A percentile compares a stretch with the other conserved stretches of the same genome.
Evolutionary conservation across 1,284 basidiomycete genomes (phyloP).

Genomic region (Leccinum pachyderme): DNA sequence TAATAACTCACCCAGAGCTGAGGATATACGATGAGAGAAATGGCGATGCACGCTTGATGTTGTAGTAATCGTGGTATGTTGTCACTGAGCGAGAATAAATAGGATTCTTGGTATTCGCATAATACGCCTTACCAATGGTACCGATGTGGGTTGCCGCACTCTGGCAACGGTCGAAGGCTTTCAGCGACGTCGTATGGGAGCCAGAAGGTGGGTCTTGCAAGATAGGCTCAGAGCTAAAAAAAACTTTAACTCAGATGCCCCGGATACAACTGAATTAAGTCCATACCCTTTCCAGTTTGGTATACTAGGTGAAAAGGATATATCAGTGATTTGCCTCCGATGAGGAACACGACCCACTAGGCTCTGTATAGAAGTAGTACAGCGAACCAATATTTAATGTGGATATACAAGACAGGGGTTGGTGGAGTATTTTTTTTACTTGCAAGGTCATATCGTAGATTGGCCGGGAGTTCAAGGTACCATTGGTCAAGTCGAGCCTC

Average conservation of each 20-base stretch:
- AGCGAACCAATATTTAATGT: conserved; percentile 77
- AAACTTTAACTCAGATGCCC: conserved; percentile 1
- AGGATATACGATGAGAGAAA: conserved; percentile 76
- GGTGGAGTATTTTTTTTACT: conserved; percentile 52
- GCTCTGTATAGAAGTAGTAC: conserved; percentile 78
- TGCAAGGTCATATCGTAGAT: conserved; percentile 57
- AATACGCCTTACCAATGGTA: conserved; percentile 51
- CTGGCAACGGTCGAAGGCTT: conserved; percentile 76
- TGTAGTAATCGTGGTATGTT: conserved; percentile 59
- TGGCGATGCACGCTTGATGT: conserved; percentile 62
- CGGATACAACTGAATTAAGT: background rate
- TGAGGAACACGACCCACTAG: conserved; percentile 54
- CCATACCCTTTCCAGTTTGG: conserved; percentile 67
- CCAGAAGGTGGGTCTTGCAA: conserved; percentile 40
- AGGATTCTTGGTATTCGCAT: background rate
- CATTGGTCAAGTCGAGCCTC: conserved; percentile 75
- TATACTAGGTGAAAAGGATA: conserved; percentile 42
- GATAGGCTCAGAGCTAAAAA: conserved; percentile 41
- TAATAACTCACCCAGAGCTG: conserved; percentile 61
- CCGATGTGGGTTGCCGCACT: conserved; percentile 75
- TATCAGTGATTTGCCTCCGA: conserved; percentile 5
- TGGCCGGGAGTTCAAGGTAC: conserved; percentile 69
- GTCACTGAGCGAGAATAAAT: conserved; percentile 43
- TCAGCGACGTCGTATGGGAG: conserved; percentile 39
- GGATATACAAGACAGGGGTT: conserved; percentile 68